phyloP scores from a whole-genome alignment of 2,329 filamentous ascomycete genomes.

The Sclerotinia nivalis region DNA sequence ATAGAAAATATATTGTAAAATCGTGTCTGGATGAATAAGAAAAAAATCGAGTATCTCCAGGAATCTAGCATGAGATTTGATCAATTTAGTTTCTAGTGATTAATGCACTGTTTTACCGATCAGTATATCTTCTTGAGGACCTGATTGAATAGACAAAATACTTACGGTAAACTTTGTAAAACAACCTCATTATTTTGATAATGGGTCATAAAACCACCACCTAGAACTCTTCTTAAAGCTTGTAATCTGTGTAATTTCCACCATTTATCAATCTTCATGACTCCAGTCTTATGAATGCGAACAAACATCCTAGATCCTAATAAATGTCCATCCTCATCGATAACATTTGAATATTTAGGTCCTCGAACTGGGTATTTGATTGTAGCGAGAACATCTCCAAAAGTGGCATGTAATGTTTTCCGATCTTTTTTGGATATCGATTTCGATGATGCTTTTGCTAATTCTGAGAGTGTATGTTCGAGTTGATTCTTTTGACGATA shows the following conservation, averaged over 20 bases:
- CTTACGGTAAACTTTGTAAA: constrained; percentile 56
- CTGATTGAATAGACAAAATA: not conserved
- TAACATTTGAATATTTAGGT: constrained; percentile 65
- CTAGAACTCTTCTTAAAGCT: constrained; percentile 59
- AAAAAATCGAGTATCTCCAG: not conserved
- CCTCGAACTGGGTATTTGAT: constrained; percentile 67
- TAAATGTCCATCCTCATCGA: constrained; percentile 58
- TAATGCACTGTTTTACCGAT: not conserved
- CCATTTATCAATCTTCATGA: constrained; percentile 69
- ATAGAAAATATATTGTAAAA: not conserved
- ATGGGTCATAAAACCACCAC: constrained; percentile 62
- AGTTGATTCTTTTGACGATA: constrained; percentile 65
- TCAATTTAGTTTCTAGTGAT: not conserved
- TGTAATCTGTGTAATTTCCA: constrained; percentile 70
- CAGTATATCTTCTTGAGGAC: not conserved
- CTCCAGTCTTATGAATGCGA: constrained; percentile 57
- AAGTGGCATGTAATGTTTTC: constrained; percentile 65
- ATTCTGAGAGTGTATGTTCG: constrained; percentile 56
- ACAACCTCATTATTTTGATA: constrained; percentile 63
- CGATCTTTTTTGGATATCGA: constrained; percentile 66
- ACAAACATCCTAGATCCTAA: constrained; percentile 65
- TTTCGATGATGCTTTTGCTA: constrained; percentile 61
- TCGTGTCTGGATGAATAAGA: not conserved
- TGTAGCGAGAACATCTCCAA: constrained; percentile 64
- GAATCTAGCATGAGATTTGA: not conserved